These are phyloP conservation scores for Fusarium proliferatum DNA, from an alignment of 2,329 filamentous ascomycete species.

Conservation along the genomic window DNA sequence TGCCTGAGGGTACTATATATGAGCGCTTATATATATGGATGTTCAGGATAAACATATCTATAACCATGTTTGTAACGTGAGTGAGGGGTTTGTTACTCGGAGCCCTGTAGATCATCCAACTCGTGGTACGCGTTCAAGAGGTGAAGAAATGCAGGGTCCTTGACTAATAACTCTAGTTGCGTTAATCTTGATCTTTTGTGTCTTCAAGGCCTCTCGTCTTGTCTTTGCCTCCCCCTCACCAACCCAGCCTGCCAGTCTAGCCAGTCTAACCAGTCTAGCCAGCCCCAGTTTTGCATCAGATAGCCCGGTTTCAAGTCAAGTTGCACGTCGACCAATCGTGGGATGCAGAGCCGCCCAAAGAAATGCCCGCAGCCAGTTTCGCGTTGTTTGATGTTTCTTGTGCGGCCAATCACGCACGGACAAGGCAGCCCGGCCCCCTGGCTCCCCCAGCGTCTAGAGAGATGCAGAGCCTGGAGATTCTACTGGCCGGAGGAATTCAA, in stretches of 20 bases:
- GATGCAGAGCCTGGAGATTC: constrained; percentile 10
- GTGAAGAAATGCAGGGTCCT: constrained; percentile 26
- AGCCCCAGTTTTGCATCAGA: constrained; percentile 35
- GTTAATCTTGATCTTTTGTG: constrained; percentile 14
- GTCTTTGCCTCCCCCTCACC: constrained; percentile 13
- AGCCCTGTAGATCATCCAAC: constrained; percentile 10
- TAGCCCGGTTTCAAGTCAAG: constrained; percentile 34
- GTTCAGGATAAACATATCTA: constrained; percentile 5
- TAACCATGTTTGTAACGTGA: constrained; percentile 1
- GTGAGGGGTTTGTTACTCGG: constrained; percentile 11
- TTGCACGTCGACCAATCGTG: constrained; percentile 22
- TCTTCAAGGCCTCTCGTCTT: neutral
- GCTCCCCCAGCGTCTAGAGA: constrained; percentile 21
- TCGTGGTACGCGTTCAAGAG: constrained; percentile 24
- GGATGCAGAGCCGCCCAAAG: constrained; percentile 14
- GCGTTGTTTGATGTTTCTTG: constrained; percentile 27
- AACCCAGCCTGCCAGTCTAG: neutral
- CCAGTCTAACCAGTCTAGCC: neutral
- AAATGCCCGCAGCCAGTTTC: constrained; percentile 18
- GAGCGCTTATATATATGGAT: constrained; percentile 10
- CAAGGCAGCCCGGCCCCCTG: constrained; percentile 4
- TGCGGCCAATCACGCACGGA: constrained; percentile 8
- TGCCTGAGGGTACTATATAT: neutral
- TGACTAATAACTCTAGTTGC: neutral
- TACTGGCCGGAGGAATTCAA: constrained; percentile 2